phyloP scores from a whole-genome alignment of 805 yeast genomes.

The Kluyveromyces siamensis region DNA sequence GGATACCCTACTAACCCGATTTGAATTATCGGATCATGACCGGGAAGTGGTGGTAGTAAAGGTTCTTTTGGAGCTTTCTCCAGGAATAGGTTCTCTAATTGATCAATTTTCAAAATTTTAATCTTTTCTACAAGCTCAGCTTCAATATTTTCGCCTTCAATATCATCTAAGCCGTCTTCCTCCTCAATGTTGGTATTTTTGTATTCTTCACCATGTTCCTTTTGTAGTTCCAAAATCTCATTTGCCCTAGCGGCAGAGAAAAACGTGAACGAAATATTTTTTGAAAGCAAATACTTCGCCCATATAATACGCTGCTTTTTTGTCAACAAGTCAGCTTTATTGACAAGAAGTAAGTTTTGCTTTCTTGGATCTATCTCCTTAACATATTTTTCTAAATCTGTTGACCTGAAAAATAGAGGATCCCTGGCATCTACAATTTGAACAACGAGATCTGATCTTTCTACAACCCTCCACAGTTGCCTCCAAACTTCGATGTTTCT shows the following conservation, averaged over 20 bases:
- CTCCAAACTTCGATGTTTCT: slow-evolving; percentile 97
- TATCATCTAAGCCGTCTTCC: slow-evolving; percentile 24
- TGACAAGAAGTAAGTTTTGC: slow-evolving; percentile 73
- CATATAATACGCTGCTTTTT: slow-evolving; percentile 69
- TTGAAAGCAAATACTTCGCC: slow-evolving; percentile 72
- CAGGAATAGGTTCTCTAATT: slow-evolving; percentile 73
- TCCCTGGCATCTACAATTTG: slow-evolving; percentile 97
- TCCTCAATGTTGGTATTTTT: slow-evolving; percentile 10
- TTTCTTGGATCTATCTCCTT: slow-evolving; percentile 67
- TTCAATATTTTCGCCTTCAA: slow-evolving; percentile 26
- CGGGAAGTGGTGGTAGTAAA: slow-evolving; percentile 42
- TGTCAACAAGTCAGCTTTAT: slow-evolving; percentile 85
- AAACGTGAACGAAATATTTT: slow-evolving; percentile 75
- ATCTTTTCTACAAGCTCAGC: slow-evolving; percentile 39
- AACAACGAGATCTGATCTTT: slow-evolving; percentile 85
- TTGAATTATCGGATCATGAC: slow-evolving; percentile 57
- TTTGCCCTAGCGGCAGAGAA: slow-evolving; percentile 88
- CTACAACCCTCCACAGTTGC: slow-evolving; percentile 96
- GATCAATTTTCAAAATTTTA: slow-evolving; percentile 69
- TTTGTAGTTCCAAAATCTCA: slow-evolving; percentile 59
- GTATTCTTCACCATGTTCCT: slow-evolving; percentile 25
- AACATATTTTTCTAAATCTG: slow-evolving; percentile 79
- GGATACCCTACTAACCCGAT: slow-evolving; percentile 98
- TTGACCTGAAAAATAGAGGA: slow-evolving; percentile 82
- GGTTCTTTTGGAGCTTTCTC: slow-evolving; percentile 64